phyloP scores from a whole-genome alignment of 2,329 filamentous ascomycete genomes.

The Xylariaceae sp. region DNA sequence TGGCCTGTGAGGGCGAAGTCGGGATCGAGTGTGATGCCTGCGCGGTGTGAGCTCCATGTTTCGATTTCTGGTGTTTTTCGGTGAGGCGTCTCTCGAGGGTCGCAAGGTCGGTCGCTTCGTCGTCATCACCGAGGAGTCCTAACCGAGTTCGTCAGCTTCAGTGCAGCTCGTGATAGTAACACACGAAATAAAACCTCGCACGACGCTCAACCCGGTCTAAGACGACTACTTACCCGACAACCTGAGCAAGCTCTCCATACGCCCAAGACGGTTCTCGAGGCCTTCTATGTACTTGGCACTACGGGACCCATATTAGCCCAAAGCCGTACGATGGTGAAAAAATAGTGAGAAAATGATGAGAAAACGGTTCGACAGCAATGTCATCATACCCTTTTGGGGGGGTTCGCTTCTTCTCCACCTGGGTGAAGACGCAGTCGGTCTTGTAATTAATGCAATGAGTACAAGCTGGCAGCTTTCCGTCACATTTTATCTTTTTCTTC shows the following conservation, averaged over 20 bases:
- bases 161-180: neutral
- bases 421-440: constrained; percentile 94
- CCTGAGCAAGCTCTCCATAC: constrained; percentile 88
- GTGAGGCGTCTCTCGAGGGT: constrained; percentile 73
- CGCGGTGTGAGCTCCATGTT: constrained; percentile 45
- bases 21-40: constrained; percentile 44
- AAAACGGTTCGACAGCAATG: neutral
- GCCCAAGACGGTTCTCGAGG: constrained; percentile 85
- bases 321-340: neutral
- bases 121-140: constrained; percentile 78
- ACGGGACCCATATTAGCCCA: constrained; percentile 2
- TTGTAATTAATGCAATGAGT: constrained; percentile 97
- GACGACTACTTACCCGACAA: constrained; percentile 57
- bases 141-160: constrained; percentile 24
- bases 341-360: neutral
- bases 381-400: constrained; percentile 81
- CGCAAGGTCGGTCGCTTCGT: constrained; percentile 80
- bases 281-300: constrained; percentile 98
- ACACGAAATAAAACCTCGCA: neutral
- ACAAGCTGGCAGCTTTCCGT: constrained; percentile 90
- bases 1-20: constrained; percentile 45
- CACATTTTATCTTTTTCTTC: constrained; percentile 72
- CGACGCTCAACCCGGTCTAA: neutral
- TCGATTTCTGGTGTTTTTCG: constrained; percentile 50
- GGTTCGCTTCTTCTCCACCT: constrained; percentile 97